Conservation (phyloP, 352 stramenopile species). For the Pythium pectinolyticum region DNA sequence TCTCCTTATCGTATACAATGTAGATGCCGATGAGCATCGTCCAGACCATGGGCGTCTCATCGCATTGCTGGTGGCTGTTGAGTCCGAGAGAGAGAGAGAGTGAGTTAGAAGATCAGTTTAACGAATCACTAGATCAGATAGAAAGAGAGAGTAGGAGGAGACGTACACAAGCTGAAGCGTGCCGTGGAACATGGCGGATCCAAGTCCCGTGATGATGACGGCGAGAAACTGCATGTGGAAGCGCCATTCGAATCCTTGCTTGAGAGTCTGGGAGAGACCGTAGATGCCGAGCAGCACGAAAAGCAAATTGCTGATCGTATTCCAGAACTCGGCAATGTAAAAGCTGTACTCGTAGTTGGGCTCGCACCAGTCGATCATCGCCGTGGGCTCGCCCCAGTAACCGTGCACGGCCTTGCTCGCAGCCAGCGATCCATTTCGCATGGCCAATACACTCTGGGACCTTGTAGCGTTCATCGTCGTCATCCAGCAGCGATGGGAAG, state of each 20-base stretch:
- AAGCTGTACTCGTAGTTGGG: conserved; percentile 74
- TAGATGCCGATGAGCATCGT: conserved; percentile 73
- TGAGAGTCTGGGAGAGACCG: conserved; percentile 60
- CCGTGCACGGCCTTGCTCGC: not conserved
- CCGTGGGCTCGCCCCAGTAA: conserved; percentile 64
- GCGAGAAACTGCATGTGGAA: conserved; percentile 74
- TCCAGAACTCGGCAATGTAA: conserved; percentile 89
- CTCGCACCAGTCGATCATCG: conserved; percentile 89
- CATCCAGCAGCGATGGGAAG: not conserved
- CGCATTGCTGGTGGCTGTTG: conserved; percentile 59
- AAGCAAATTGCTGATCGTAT: conserved; percentile 83
- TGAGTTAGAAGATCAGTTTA: too few relatives aligned
- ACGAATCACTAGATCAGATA: not conserved
- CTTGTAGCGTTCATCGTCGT: not conserved
- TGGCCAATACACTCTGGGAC: not conserved
- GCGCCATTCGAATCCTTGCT: conserved; percentile 66
- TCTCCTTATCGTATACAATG: conserved; percentile 76
- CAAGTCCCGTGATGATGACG: conserved; percentile 77
- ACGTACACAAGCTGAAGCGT: conserved; percentile 72
- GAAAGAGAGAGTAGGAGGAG: not conserved
- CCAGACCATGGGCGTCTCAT: conserved; percentile 86
- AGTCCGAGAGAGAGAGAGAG: not conserved
- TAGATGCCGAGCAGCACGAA: conserved; percentile 80
- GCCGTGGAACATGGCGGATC: conserved; percentile 84
- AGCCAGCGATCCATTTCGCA: not conserved